These are phyloP conservation scores for Chrysoporthe cubensis DNA, from an alignment of 2,329 filamentous ascomycete species.

Conservation along the genomic window DNA sequence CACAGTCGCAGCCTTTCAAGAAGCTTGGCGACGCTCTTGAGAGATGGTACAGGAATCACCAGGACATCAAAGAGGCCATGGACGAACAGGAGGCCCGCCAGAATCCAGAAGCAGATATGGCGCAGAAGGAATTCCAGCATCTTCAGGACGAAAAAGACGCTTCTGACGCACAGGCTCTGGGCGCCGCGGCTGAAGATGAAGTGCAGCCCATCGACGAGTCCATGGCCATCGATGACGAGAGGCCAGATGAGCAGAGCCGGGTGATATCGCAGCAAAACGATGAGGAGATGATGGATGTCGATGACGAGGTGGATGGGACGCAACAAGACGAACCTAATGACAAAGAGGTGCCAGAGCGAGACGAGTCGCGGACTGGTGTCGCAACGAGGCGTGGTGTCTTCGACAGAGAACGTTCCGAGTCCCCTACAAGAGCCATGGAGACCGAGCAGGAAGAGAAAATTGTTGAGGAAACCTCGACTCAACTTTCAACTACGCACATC, in stretches of 20 bases:
- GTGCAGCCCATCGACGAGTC: conserved; percentile 83
- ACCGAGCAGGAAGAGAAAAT: conserved; percentile 47
- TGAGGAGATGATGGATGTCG: conserved; percentile 39
- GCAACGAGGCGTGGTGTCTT: conserved; percentile 63
- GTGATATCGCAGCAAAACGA: conserved; percentile 57
- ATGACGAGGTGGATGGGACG: conserved; percentile 47
- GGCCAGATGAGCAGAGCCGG: conserved; percentile 52
- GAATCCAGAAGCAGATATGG: conserved; percentile 66
- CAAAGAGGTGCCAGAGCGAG: conserved; percentile 49
- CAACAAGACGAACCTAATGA: conserved; percentile 45
- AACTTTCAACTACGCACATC: conserved; percentile 76
- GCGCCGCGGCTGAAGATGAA: conserved; percentile 85
- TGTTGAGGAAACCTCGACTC: conserved; percentile 59
- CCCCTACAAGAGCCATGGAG: conserved; percentile 37
- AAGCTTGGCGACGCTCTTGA: conserved; percentile 93
- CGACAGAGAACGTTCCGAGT: conserved; percentile 52
- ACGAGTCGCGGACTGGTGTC: conserved; percentile 63
- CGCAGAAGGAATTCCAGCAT: conserved; percentile 88
- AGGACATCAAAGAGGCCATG: conserved; percentile 72
- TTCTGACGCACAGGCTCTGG: conserved; percentile 89
- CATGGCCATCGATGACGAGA: conserved; percentile 80
- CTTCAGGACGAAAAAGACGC: conserved; percentile 80
- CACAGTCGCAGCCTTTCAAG: conserved; percentile 75
- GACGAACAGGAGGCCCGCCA: conserved; percentile 58
- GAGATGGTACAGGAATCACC: conserved; percentile 87